These are phyloP conservation scores for Pisolithus thermaeus DNA, from an alignment of 1,284 basidiomycete genomes.

Conservation along the genomic window DNA sequence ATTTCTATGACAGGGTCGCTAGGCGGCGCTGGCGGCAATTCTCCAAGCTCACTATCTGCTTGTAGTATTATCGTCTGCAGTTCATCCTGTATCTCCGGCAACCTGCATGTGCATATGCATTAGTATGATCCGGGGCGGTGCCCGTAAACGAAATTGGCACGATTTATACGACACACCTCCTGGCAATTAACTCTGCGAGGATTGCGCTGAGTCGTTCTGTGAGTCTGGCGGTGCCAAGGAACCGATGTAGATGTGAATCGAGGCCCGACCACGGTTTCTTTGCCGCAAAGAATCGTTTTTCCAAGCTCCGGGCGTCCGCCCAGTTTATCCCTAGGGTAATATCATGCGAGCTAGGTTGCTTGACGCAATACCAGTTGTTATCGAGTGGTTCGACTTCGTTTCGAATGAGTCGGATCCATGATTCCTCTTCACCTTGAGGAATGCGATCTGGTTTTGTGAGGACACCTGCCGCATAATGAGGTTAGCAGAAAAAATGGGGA, in stretches of 20 bases:
- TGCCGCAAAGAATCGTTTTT: constrained; percentile 63
- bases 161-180: constrained; percentile 34
- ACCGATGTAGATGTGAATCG: constrained; percentile 41
- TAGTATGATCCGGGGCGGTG: neutral
- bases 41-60: constrained; percentile 31
- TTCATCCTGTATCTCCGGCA: constrained; percentile 55
- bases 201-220: constrained; percentile 49
- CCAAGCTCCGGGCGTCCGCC: constrained; percentile 51
- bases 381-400: constrained; percentile 50
- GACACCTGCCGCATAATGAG: constrained; percentile 45
- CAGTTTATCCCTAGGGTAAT: constrained; percentile 53
- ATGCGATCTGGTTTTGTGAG: constrained; percentile 80
- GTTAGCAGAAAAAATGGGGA: neutral
- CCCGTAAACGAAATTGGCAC: too few species aligned
- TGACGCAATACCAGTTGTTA: constrained; percentile 71
- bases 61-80: constrained; percentile 39
- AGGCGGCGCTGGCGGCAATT: constrained; percentile 49
- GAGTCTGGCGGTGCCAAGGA: constrained; percentile 50
- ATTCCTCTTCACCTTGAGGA: constrained; percentile 49
- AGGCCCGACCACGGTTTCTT: constrained; percentile 53
- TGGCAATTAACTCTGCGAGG: constrained; percentile 53
- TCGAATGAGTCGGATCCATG: constrained; percentile 55
- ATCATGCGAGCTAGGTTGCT: constrained; percentile 58
- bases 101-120: constrained; percentile 32
- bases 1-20: constrained; percentile 53